A percentile compares a stretch with the other conserved stretches of the same genome.
Conservation (phyloP, 2,329 filamentous ascomycete genomes). For the Malbranchea zuffiana region DNA sequence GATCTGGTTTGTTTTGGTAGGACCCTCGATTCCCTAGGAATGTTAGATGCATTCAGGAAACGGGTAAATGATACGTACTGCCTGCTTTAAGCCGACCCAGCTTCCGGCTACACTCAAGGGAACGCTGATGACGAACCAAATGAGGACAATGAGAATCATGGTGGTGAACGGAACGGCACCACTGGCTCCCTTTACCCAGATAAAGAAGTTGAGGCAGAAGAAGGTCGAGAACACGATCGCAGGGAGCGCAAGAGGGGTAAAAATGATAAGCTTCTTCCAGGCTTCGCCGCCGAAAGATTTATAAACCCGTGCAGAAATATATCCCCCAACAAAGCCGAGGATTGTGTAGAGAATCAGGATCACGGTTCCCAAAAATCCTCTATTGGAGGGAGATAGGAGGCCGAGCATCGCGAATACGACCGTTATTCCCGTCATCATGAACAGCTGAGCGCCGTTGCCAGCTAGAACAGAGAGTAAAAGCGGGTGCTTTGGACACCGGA, state of each 20-base stretch:
- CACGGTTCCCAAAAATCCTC: constrained; percentile 83
- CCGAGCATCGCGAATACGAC: constrained; percentile 88
- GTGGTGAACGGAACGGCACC: constrained; percentile 93
- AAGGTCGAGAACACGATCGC: constrained; percentile 76
- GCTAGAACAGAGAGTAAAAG: constrained; percentile 77
- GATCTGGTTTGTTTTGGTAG: constrained; percentile 94
- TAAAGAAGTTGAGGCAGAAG: constrained; percentile 90
- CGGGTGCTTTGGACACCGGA: constrained; percentile 73
- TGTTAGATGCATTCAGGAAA: constrained; percentile 8
- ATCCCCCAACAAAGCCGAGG: constrained; percentile 85
- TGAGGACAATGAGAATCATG: constrained; percentile 84
- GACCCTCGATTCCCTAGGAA: constrained; percentile 54
- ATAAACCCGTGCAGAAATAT: constrained; percentile 80
- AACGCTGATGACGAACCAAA: constrained; percentile 96
- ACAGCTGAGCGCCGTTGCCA: constrained; percentile 89
- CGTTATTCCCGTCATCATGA: constrained; percentile 93
- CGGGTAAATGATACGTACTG: constrained; percentile 26
- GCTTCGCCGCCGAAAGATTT: constrained; percentile 84
- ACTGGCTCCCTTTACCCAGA: constrained; percentile 85
- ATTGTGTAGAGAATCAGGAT: constrained; percentile 89
- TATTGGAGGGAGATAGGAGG: constrained; percentile 90
- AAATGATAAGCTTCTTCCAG: constrained; percentile 86
- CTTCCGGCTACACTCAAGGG: constrained; percentile 82
- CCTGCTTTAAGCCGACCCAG: constrained; percentile 80
- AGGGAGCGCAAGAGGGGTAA: constrained; percentile 78